These are phyloP conservation scores for Asparagopsis taxiformis DNA, from an alignment of 31 red algal species.

Conservation along the genomic window DNA sequence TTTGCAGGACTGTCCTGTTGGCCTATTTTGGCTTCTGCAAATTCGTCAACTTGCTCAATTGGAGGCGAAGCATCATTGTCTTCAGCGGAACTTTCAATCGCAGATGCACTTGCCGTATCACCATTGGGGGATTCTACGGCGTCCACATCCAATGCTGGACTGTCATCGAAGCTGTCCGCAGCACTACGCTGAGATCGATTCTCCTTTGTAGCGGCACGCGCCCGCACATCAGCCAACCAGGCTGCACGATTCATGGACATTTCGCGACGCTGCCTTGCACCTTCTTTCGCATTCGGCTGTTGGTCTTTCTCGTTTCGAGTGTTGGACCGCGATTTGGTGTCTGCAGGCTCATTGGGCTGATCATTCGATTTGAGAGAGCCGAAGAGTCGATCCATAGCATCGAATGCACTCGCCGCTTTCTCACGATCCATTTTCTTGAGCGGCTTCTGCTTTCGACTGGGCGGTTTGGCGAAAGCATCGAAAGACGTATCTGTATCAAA, in stretches of 20 bases:
- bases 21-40: not conserved
- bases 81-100: too few species aligned
- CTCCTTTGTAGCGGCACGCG: slow-evolving; percentile 5
- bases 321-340: not conserved
- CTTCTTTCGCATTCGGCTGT: not conserved
- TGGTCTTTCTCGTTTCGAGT: not conserved
- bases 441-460: not conserved
- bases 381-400: not conserved
- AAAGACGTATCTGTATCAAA: not conserved
- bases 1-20: not conserved
- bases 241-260: not conserved
- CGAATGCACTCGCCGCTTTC: not conserved
- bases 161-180: not conserved
- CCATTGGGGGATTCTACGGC: not conserved
- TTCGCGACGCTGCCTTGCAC: not conserved
- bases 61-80: too few species aligned
- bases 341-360: not conserved
- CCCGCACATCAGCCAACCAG: slow-evolving; percentile 15
- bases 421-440: not conserved
- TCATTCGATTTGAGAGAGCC: not conserved
- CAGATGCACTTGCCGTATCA: too few species aligned
- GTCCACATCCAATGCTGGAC: not conserved
- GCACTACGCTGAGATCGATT: not conserved
- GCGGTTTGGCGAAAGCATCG: not conserved
- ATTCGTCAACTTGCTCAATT: not conserved